Evolutionary conservation across 805 yeast species (phyloP).

Genomic region (Allodekkera sacchari): DNA sequence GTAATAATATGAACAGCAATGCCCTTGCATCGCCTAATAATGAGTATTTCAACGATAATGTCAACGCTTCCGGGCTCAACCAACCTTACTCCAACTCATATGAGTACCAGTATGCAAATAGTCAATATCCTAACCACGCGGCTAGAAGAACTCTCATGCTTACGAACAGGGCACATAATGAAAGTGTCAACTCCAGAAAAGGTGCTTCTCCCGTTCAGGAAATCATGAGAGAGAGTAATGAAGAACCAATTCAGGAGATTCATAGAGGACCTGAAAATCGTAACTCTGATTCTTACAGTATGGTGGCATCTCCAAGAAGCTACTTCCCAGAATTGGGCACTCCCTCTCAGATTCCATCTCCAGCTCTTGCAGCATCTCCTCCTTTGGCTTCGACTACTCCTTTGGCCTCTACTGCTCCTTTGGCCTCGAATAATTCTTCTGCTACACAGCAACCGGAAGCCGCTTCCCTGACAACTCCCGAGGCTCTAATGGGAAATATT

Average conservation of each 20-base stretch:
- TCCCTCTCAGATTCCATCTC: constrained; percentile 6
- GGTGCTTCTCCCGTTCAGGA: too few species aligned
- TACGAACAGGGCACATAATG: constrained; percentile 18
- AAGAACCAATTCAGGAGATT: constrained; percentile 24
- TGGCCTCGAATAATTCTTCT: not conserved
- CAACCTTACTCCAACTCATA: too few species aligned
- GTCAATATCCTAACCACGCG: constrained; percentile 6
- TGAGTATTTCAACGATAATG: too few species aligned
- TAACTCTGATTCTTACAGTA: constrained; percentile 10
- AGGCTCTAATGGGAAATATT: constrained; percentile 28
- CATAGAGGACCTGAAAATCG: constrained; percentile 23
- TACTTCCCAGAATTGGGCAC: constrained; percentile 21
- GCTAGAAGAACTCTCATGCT: constrained; percentile 18
- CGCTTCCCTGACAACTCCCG: constrained; percentile 10
- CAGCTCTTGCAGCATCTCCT: constrained; percentile 5
- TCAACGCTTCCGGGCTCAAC: too few species aligned
- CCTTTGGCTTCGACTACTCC: too few species aligned
- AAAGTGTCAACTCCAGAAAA: too few species aligned
- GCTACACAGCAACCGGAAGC: constrained; percentile 3
- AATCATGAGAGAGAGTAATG: too few species aligned
- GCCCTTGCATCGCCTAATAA: constrained; percentile 1
- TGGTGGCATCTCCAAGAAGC: constrained; percentile 17
- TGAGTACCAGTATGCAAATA: too few species aligned
- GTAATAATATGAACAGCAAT: not conserved
- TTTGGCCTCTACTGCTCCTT: not conserved